A percentile compares a stretch with the other conserved stretches of the same genome.
Conservation (phyloP, 345 rosid genomes). For the Ceriops decandra region DNA sequence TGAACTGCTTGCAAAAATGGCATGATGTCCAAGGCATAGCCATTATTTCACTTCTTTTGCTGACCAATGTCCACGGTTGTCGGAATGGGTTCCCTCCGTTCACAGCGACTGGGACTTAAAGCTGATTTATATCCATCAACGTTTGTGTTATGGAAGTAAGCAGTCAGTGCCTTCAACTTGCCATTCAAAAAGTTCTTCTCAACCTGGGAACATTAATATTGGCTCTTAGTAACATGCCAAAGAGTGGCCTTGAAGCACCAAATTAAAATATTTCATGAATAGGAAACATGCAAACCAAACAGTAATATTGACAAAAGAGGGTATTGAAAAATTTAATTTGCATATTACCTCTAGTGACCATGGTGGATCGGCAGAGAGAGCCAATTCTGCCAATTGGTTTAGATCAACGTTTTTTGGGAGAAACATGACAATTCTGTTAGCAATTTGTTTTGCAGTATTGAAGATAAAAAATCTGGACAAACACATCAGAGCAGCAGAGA, state of each 20-base stretch:
- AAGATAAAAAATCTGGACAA: conserved; percentile 61
- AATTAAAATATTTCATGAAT: not conserved
- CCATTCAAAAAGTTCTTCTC: conserved; percentile 87
- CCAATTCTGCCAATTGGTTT: conserved; percentile 81
- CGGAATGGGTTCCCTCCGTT: not conserved
- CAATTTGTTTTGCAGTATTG: conserved; percentile 56
- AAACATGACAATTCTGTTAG: conserved; percentile 63
- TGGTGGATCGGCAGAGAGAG: conserved; percentile 55
- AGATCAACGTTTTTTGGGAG: conserved; percentile 80
- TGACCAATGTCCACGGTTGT: too few species aligned
- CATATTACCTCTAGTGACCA: conserved; percentile 66
- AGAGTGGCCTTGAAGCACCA: not conserved
- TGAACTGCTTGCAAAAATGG: too few species aligned
- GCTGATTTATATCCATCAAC: not conserved
- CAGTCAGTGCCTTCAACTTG: conserved; percentile 84
- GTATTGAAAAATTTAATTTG: not conserved
- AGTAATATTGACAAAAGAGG: conserved; percentile 8
- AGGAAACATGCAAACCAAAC: not conserved
- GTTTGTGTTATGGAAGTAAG: conserved; percentile 43
- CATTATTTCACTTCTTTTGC: too few species aligned
- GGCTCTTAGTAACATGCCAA: not conserved
- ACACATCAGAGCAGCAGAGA: conserved; percentile 17
- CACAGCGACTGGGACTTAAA: not conserved
- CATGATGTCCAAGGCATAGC: too few species aligned
- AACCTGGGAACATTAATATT: conserved; percentile 40